A percentile compares a stretch with the other conserved stretches of the same genome.
These are phyloP conservation scores for Cadophora luteo-olivacea DNA, from an alignment of 2,329 filamentous ascomycete species.

Conservation along the genomic window DNA sequence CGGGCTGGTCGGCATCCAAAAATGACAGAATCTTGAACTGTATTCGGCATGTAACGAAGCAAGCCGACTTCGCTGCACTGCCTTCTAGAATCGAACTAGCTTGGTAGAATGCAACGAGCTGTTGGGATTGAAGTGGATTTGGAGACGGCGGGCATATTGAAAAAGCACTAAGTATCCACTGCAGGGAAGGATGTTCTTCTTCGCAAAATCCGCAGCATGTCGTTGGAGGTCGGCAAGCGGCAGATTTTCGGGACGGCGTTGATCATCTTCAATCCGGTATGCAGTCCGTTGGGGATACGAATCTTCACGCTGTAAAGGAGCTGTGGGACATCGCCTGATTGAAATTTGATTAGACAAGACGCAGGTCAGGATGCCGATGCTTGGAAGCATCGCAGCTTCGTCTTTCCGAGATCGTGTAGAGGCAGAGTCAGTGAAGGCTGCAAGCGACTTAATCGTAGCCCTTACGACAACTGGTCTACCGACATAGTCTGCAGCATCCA, in stretches of 20 bases:
- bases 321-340: background rate
- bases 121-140: slow-evolving; percentile 1
- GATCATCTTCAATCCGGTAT: background rate
- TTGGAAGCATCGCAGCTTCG: background rate
- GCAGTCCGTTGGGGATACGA: background rate
- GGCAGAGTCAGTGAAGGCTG: no score
- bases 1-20: background rate
- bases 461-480: no score
- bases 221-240: background rate
- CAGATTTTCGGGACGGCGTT: background rate
- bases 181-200: background rate
- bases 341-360: background rate
- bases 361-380: background rate
- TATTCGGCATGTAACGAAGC: background rate
- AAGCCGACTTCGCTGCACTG: background rate
- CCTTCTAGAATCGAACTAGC: background rate
- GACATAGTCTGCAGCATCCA: no score
- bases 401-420: background rate
- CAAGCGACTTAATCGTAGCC: no score
- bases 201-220: background rate
- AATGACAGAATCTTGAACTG: background rate
- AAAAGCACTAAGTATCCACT: background rate
- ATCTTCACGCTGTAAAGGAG: background rate
- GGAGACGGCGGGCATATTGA: background rate
- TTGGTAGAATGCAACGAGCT: no score